Evolutionary conservation across 2,329 filamentous ascomycete species (phyloP).

Genomic region (Ceratocystiopsis sp.): DNA sequence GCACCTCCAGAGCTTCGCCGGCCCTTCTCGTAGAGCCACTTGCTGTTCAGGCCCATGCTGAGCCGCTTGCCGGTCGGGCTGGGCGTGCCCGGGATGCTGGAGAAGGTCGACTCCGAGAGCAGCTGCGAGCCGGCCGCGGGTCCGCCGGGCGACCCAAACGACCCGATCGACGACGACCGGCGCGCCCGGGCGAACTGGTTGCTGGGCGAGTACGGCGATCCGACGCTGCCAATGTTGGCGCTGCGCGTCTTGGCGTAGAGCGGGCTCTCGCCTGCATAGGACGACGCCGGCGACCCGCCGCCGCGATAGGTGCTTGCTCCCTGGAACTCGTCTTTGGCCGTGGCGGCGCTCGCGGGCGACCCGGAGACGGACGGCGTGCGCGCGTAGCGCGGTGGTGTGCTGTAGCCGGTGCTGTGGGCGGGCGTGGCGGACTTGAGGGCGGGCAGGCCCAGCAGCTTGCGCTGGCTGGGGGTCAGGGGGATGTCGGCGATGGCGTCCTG

Average conservation of each 20-base stretch:
- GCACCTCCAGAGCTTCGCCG: constrained; percentile 30
- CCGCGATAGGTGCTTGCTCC: too few species aligned
- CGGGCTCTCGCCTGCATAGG: constrained; percentile 22
- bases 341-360: constrained; percentile 36
- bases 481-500: constrained; percentile 76
- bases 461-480: constrained; percentile 75
- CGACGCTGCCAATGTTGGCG: constrained; percentile 10
- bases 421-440: constrained; percentile 42
- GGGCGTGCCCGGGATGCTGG: constrained; percentile 38
- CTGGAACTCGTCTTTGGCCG: neutral
- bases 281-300: constrained; percentile 28
- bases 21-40: constrained; percentile 86
- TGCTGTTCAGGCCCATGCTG: constrained; percentile 69
- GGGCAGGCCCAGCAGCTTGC: constrained; percentile 65
- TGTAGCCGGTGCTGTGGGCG: constrained; percentile 54
- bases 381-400: constrained; percentile 76
- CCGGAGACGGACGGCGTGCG: constrained; percentile 50
- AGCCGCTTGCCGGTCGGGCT: constrained; percentile 54
- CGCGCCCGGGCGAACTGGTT: constrained; percentile 22
- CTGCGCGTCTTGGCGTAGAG: constrained; percentile 50
- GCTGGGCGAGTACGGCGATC: constrained; percentile 5
- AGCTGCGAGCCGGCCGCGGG: constrained; percentile 25
- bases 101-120: constrained; percentile 28
- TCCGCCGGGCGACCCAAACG: constrained; percentile 32
- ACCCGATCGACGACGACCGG: constrained; percentile 44